A percentile compares a stretch with the other conserved stretches of the same genome.
phyloP scores from a whole-genome alignment of 192 early-diverging fungal species.

The Coemansia sp. region DNA sequence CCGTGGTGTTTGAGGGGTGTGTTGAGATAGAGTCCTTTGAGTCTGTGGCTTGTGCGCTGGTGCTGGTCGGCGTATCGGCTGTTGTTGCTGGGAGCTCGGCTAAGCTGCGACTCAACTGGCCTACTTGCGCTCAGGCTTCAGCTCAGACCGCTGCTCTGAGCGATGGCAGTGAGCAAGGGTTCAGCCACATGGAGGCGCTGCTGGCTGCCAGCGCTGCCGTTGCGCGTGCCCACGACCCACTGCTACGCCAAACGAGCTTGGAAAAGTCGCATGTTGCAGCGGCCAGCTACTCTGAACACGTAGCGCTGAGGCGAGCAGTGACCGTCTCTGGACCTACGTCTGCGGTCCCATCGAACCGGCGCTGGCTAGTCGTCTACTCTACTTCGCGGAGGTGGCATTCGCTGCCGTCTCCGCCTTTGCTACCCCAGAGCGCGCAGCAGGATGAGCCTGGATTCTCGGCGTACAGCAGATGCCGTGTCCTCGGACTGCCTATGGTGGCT shows the following conservation, averaged over 20 bases:
- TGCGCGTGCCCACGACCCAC: conserved; percentile 8
- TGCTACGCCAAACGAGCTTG: conserved; percentile 1
- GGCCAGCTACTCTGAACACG: not conserved
- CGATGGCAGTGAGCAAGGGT: conserved; percentile 5
- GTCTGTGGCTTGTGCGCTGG: conserved; percentile 9
- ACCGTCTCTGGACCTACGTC: conserved; percentile 18
- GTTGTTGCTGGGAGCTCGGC: not conserved
- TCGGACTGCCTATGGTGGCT: conserved; percentile 17
- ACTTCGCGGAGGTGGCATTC: too few species aligned
- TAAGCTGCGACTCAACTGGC: conserved; percentile 26
- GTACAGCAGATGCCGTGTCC: conserved; percentile 44
- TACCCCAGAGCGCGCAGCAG: not conserved
- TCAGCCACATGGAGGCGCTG: conserved; percentile 33
- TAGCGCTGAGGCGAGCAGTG: conserved; percentile 19
- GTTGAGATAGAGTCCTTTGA: not conserved
- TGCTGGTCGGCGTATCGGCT: conserved; percentile 1
- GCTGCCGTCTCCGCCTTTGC: conserved; percentile 17
- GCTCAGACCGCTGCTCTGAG: not conserved
- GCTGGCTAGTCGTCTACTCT: conserved; percentile 18
- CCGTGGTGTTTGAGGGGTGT: conserved; percentile 22
- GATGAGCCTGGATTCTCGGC: conserved; percentile 29
- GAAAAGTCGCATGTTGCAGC: conserved; percentile 5
- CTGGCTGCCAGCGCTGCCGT: conserved; percentile 32
- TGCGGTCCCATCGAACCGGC: conserved; percentile 16
- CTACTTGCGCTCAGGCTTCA: conserved; percentile 21